Evolutionary conservation across 768 basidiomycete species (phyloP).

Genomic region (Antrodiella citrinella): DNA sequence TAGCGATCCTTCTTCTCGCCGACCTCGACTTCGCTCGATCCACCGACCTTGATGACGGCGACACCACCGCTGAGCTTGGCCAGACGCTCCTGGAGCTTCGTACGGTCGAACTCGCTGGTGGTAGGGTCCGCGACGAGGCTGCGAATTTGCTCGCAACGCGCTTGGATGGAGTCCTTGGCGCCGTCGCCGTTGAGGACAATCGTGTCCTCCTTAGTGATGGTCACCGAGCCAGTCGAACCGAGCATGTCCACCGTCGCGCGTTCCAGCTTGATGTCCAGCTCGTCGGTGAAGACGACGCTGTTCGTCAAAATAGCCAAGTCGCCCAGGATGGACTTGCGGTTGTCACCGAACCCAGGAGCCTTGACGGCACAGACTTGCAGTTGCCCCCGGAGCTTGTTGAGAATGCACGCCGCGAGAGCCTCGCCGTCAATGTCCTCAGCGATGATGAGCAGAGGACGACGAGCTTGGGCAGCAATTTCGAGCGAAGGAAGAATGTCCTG

Average conservation of each 20-base stretch:
- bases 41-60: constrained; percentile 97
- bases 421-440: constrained; percentile 98
- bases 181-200: constrained; percentile 94
- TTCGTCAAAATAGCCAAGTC: constrained; percentile 97
- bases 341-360: constrained; percentile 98
- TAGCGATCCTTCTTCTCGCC: constrained; percentile 99
- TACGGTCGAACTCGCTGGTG: constrained; percentile 89
- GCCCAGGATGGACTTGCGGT: constrained; percentile 96
- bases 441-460: constrained; percentile 92
- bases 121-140: constrained; percentile 70
- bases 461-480: constrained; percentile 68
- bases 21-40: constrained; percentile 90
- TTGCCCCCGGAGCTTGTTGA: constrained; percentile 99
- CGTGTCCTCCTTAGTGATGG: constrained; percentile 97
- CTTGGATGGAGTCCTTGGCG: constrained; percentile 80
- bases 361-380: constrained; percentile 92
- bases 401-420: constrained; percentile 93
- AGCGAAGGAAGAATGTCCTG: constrained; percentile 94
- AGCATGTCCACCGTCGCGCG: constrained; percentile 82
- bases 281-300: constrained; percentile 91
- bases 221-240: constrained; percentile 84
- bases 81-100: constrained; percentile 93
- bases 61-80: constrained; percentile 96
- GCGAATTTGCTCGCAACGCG: constrained; percentile 95
- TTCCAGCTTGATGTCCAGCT: constrained; percentile 94